Base-by-base conservation (phyloP, 2,329 filamentous ascomycete genomes). In the Neobulgaria alba region DNA sequence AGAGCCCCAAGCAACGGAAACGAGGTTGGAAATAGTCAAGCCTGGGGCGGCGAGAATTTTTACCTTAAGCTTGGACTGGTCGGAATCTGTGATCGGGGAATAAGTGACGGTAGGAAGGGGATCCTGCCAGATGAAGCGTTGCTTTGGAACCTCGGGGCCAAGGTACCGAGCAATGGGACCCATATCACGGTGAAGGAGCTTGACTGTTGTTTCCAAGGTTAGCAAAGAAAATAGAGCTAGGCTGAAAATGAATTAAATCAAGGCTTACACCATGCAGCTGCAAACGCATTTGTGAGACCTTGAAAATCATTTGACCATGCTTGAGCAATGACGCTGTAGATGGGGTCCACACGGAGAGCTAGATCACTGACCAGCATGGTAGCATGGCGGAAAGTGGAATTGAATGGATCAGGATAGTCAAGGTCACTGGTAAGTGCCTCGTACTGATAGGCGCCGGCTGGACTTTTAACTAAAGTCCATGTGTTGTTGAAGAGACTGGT, bases 111-210 rank as follows among this genome's bases (percentile, higher is more conserved):
- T 52, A n/a, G 73, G 82, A 32, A 88, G 63, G 7, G 80, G 79
- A 57, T 89, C 84, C 57, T 88, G 80, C 84, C 84, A 89, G 54
- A 76, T 56, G 16, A 83, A 68, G 8, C 69, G 67, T 67, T 88
- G 79, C 40, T 69, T 66, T 32, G 84, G 82, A 12, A 85, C 68
- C 61, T 89, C 84, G 1, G 84, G 83, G 20, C 84, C 84, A 32
- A 87, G 57, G 67, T 83, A 88, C 57, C 80, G 81, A 17, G 70
- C 59, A 36, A 75, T 68, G 23, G 84, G 84, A 15, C 84, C 84
- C 65, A 88, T 75, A 61, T 88, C 84, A 65, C 84, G 82, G 67
- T 89, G 84, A 26, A 83, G 69, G 34, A 89, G 73, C 74, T 89
- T 88, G 75, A 85, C 77, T 78, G 67, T 43, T 40, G 33, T 39